Evolutionary conservation across 177 flowering plant species (phyloP), one percentile per base, ranked within the genome.

Genomic region (Telopea speciosissima): DNA sequence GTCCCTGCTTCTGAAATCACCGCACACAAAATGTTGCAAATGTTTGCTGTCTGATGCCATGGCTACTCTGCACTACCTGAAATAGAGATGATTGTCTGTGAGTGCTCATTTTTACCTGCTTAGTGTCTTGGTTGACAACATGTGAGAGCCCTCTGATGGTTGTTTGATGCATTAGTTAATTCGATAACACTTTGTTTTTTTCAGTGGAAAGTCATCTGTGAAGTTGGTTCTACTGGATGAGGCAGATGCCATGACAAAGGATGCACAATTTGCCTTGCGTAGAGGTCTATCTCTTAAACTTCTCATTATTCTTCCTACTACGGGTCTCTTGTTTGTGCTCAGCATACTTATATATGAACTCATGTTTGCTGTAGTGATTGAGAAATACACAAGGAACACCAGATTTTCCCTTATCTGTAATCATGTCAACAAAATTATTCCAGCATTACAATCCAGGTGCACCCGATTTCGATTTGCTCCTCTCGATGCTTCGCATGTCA

Each of bases 171-270:
- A 24, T 68, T 24, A 28, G 33, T 33, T 69, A 13, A 59, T 11
- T 42, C n/a, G 22, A 24, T 42, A 21, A 60, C 25, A 45, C 42
- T 71, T 62, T n/a, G n/a, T n/a, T n/a, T 67, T 28, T 56, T 68
- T 59, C 74, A 95, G 99, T 65, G 85, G 80, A 36, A 96, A 93
- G 79, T 73, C 89, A 0, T 78, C 88, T 23, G 92, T 96, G 67
- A 96, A 96, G 84, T 79, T 96, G 85, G 90, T 96, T 19, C 78
- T 96, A 68, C 79, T 96, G 69, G 99, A 93, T 75, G 99, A 96
- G 77, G 91, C 99, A 61, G 99, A 96, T 81, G 99, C 99, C 33
- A 96, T 96, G 99, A 96, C 99, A 49, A 96, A 96, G 81, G 99
- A 96, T 80, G 98, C 99, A 60, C 98, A 96, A 70, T 96, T 96